phyloP scores from a whole-genome alignment of 148 eudicot species.

The Cornus florida region DNA sequence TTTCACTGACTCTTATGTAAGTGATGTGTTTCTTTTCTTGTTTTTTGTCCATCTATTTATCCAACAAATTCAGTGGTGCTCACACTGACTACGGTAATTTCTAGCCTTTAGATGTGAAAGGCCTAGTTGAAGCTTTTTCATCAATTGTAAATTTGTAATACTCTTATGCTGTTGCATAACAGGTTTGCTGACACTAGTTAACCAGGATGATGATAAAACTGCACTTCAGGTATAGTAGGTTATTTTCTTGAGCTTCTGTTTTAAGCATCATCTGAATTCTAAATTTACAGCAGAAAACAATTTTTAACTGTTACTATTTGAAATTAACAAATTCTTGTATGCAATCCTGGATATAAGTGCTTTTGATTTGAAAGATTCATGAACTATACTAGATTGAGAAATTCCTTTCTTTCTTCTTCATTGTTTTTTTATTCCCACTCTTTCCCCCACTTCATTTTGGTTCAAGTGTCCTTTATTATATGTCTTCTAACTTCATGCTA shows the following conservation, averaged over 20 bases:
- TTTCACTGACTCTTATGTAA: slow-evolving; percentile 12
- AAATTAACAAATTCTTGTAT: background rate
- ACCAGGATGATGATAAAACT: slow-evolving; percentile 84
- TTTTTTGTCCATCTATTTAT: slow-evolving; percentile 18
- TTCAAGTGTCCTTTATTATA: background rate
- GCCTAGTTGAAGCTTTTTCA: slow-evolving; percentile 3
- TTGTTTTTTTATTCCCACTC: background rate
- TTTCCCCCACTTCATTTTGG: background rate
- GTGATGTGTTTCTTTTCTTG: background rate
- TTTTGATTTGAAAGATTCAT: background rate
- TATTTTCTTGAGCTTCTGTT: slow-evolving; percentile 3
- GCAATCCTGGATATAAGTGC: background rate
- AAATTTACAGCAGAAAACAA: background rate
- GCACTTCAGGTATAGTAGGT: slow-evolving; percentile 69
- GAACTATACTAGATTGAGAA: background rate
- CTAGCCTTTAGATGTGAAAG: slow-evolving; percentile 3
- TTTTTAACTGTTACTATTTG: background rate
- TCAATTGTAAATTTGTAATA: background rate
- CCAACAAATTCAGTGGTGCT: slow-evolving; percentile 67
- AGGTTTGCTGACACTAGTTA: slow-evolving; percentile 89
- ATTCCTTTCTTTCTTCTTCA: background rate
- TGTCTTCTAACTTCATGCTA: background rate
- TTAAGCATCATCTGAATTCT: background rate
- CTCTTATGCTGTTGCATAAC: slow-evolving; percentile 16
- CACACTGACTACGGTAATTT: slow-evolving; percentile 92